Conservation (phyloP, 352 stramenopile genomes). For the Phytophthora pini region DNA sequence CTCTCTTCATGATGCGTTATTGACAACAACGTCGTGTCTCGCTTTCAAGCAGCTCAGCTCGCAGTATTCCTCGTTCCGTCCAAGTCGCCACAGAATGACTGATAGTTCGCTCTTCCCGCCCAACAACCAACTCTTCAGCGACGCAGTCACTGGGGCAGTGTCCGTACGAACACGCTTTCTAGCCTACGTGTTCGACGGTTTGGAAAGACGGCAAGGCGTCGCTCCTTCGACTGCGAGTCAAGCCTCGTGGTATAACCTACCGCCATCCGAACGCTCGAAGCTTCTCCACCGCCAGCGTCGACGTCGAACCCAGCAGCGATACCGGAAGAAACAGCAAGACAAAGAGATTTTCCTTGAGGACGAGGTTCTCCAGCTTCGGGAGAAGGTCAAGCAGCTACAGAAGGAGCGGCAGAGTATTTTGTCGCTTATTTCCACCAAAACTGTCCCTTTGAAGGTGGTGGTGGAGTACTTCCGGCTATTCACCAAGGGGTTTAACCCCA, state of each 20-base stretch:
- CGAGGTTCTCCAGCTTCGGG: not conserved
- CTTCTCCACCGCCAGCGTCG: constrained; percentile 2
- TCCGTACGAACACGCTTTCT: not conserved
- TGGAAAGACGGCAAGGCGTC: not conserved
- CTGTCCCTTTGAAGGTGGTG: not conserved
- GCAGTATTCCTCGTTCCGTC: not conserved
- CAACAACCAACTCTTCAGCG: not conserved
- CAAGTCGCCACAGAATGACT: not conserved
- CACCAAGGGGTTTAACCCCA: constrained; percentile 4
- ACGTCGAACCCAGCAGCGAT: constrained; percentile 10
- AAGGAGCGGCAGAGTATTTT: not conserved
- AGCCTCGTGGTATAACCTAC: not conserved
- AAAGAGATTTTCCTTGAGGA: not conserved
- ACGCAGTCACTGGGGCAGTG: not conserved
- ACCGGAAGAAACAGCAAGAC: constrained; percentile 1
- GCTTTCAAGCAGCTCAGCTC: not conserved
- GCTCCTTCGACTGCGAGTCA: not conserved
- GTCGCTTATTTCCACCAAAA: not conserved
- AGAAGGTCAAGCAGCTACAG: not conserved
- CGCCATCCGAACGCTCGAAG: not conserved
- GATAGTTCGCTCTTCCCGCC: constrained; percentile 1
- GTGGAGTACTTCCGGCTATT: constrained; percentile 25
- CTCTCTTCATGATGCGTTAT: not conserved
- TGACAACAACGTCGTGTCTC: not conserved
- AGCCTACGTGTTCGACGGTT: not conserved